Conservation (phyloP, 2,329 filamentous ascomycete genomes). For the Scedosporium apiospermum region DNA sequence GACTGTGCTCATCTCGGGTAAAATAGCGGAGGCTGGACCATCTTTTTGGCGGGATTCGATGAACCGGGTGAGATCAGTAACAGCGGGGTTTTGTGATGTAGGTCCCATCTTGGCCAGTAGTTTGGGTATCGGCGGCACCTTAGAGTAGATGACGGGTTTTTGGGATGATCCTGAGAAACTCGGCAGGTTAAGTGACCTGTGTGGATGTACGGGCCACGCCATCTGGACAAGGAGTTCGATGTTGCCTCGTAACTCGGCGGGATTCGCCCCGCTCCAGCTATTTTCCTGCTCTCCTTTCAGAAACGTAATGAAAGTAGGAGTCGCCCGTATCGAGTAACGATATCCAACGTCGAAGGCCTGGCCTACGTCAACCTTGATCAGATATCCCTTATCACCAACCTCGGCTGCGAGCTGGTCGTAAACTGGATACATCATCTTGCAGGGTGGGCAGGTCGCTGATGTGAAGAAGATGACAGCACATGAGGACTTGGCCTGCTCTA, state of each 20-base stretch:
- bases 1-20: slow-evolving; percentile 63
- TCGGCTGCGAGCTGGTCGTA: slow-evolving; percentile 75
- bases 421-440: slow-evolving; percentile 70
- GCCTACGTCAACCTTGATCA: slow-evolving; percentile 79
- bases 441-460: slow-evolving; percentile 75
- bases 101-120: slow-evolving; percentile 67
- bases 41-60: slow-evolving; percentile 51
- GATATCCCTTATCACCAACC: slow-evolving; percentile 53
- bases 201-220: slow-evolving; percentile 66
- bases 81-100: slow-evolving; percentile 41
- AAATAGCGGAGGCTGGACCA: slow-evolving; percentile 53
- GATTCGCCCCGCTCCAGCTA: slow-evolving; percentile 72
- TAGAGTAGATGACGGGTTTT: slow-evolving; percentile 63
- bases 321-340: slow-evolving; percentile 61
- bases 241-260: slow-evolving; percentile 57
- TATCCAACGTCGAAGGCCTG: slow-evolving; percentile 53
- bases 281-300: slow-evolving; percentile 65
- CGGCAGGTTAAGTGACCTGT: slow-evolving; percentile 61
- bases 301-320: slow-evolving; percentile 85
- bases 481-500: slow-evolving; percentile 52
- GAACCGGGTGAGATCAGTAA: slow-evolving; percentile 60
- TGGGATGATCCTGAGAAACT: slow-evolving; percentile 54
- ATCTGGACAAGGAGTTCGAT: slow-evolving; percentile 66
- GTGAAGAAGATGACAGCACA: slow-evolving; percentile 89
- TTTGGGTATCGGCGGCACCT: slow-evolving; percentile 75